Evolutionary conservation across 2,329 filamentous ascomycete genomes (phyloP).

Genomic region (Diaporthe sp.): DNA sequence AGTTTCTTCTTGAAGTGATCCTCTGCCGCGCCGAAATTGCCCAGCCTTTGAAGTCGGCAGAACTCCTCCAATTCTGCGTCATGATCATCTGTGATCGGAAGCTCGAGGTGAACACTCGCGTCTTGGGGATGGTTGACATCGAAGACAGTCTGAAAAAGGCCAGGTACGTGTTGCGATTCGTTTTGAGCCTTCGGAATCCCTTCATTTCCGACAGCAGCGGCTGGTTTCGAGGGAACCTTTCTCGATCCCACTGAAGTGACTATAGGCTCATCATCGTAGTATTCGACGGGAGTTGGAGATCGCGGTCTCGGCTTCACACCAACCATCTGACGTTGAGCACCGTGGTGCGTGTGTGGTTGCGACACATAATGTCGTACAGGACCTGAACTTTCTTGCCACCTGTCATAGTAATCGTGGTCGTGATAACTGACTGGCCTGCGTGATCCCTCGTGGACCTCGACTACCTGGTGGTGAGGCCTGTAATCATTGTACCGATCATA

Average conservation of each 20-base stretch:
- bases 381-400: not conserved
- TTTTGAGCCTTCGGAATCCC: not conserved
- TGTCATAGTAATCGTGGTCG: not conserved
- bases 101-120: conserved; percentile 2
- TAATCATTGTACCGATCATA: not conserved
- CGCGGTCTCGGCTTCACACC: not conserved
- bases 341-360: not conserved
- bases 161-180: not conserved
- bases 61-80: not conserved
- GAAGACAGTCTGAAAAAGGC: conserved; percentile 11
- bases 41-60: not conserved
- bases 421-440: not conserved
- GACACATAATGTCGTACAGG: not conserved
- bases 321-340: not conserved
- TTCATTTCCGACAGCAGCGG: not conserved
- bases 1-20: not conserved
- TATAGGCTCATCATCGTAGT: not conserved
- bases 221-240: too few relatives aligned
- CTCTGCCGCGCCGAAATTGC: not conserved
- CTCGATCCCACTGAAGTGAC: not conserved
- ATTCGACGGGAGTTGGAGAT: not conserved
- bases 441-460: not conserved
- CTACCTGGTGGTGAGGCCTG: not conserved
- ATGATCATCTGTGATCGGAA: conserved; percentile 1
- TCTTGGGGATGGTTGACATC: conserved; percentile 14